Base-by-base conservation (phyloP, 345 rosid species). In the Mangifera indica region DNA sequence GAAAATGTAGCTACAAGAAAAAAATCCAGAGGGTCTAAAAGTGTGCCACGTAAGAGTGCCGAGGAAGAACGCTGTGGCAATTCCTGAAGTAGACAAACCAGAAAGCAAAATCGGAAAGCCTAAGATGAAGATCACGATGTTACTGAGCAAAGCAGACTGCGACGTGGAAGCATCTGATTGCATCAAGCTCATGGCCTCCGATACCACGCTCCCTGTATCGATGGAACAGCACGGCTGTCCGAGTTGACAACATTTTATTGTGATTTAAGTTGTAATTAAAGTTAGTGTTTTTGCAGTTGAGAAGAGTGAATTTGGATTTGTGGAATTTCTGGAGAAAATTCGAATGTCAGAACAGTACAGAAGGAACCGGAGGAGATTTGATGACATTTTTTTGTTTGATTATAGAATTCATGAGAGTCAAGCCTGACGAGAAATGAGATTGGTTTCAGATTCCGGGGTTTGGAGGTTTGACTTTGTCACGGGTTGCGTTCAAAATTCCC, bases 1-100 rank as follows among this genome's bases (percentile, higher is more conserved):
- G 75, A 93, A 78, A 88, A 91, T 59, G 85, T 63, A 69, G 97
- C 97, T 58, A 91, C 98, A 24, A 93, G 88, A n/a, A 26, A 92
- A 91, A 46, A 91, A 95, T 9, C 94, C 99, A 56, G 94, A 78
- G 29, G 96, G 81, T 10, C 93, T 91, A 70, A 91, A 95, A 66
- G 99, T 96, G 25, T 98, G 90, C 99, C 99, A 95, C 69, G 96
- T 91, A 72, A 95, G 89, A 72, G 92, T 88, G 8, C 94, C 98
- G 59, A 95, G 85, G 81, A 92, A 76, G 77, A 91, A 95, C 1
- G 98, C 99, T 13, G 98, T 93, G 24, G 73, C 75, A 74, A 92
- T 90, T 24, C 99, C 99, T 5, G 91, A 77, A 22, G 79, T 62
- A 0, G 99, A 92, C 20, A 95, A 90, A 11, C 99, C 99, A 15